Evolutionary conservation across 176 grass and related monocot species (phyloP).

Genomic region (Dendrocalamus sinicus): DNA sequence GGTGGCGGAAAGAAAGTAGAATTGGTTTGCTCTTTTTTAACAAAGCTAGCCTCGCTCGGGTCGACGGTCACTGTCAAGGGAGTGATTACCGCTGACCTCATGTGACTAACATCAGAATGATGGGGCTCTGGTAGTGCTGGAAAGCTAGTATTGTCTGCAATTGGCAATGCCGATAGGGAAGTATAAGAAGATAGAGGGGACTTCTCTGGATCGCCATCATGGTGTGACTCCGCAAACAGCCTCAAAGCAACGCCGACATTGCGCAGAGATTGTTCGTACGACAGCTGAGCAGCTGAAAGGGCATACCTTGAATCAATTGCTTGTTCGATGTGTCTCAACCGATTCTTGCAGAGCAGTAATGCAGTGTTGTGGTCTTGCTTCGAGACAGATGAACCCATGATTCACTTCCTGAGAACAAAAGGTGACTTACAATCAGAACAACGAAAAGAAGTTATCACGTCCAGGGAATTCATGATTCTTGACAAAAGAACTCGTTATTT

Average conservation of each 20-base stretch:
- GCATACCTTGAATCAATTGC: slow-evolving; percentile 65
- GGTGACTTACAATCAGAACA: slow-evolving; percentile 21
- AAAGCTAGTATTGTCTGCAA: slow-evolving; percentile 19
- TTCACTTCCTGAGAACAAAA: slow-evolving; percentile 29
- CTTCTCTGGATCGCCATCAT: slow-evolving; percentile 35
- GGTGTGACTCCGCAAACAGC: slow-evolving; percentile 51
- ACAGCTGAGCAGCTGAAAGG: slow-evolving; percentile 61
- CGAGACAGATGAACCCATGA: slow-evolving; percentile 56
- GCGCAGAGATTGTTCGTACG: slow-evolving; percentile 55
- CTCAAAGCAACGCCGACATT: slow-evolving; percentile 54
- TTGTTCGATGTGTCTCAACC: slow-evolving; percentile 44
- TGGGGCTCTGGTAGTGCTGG: slow-evolving; percentile 25
- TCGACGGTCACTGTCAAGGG: slow-evolving; percentile 53
- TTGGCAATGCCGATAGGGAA: slow-evolving; percentile 39
- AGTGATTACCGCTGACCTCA: slow-evolving; percentile 37
- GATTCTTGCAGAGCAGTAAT: slow-evolving; percentile 57
- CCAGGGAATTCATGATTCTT: slow-evolving; percentile 11
- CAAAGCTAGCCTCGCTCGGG: slow-evolving; percentile 36
- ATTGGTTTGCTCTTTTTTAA: slow-evolving; percentile 19
- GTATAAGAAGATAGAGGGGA: slow-evolving; percentile 49
- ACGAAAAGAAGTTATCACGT: neutral
- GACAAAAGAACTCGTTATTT: slow-evolving; percentile 3
- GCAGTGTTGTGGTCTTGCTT: slow-evolving; percentile 47
- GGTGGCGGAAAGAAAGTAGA: slow-evolving; percentile 25
- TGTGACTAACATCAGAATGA: slow-evolving; percentile 43